These are phyloP conservation scores for Paecilomyces formosus DNA, from an alignment of 2,329 filamentous ascomycete genomes.

Conservation along the genomic window DNA sequence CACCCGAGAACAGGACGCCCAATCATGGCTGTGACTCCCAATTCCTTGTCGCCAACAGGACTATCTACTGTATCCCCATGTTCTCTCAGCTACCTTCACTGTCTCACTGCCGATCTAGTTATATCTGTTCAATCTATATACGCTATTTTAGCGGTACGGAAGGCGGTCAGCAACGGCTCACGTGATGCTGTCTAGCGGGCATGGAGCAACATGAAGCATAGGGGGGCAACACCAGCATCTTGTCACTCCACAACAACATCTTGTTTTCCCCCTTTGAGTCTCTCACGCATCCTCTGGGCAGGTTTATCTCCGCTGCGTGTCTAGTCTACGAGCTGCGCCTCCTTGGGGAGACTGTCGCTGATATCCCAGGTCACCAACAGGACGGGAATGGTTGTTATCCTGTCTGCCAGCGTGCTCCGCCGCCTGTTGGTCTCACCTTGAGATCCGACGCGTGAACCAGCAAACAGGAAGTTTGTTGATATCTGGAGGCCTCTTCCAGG, in stretches of 20 bases:
- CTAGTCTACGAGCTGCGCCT: not conserved
- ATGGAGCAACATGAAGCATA: not conserved
- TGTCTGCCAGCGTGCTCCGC: constrained; percentile 25
- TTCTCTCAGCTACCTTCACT: not conserved
- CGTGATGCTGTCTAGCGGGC: not conserved
- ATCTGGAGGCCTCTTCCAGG: constrained; percentile 1
- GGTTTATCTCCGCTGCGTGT: not conserved
- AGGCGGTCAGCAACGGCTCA: constrained; percentile 1
- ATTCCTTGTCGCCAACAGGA: not conserved
- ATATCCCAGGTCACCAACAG: constrained; percentile 1
- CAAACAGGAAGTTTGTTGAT: not conserved
- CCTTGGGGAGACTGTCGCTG: constrained; percentile 1
- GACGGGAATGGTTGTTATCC: constrained; percentile 19
- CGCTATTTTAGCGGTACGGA: constrained; percentile 1
- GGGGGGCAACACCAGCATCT: constrained; percentile 1
- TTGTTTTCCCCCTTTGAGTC: not conserved
- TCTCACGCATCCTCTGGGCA: not conserved
- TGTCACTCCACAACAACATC: constrained; percentile 1
- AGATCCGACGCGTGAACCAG: constrained; percentile 13
- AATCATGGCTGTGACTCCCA: not conserved
- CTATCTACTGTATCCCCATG: not conserved
- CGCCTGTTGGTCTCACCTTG: constrained; percentile 27
- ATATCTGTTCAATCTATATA: constrained; percentile 1
- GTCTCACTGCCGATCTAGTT: not conserved
- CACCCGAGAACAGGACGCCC: not conserved